A percentile compares a stretch with the other conserved stretches of the same genome.
Conservation (phyloP, 257 asterid genomes). For the Leptodermis oblonga region DNA sequence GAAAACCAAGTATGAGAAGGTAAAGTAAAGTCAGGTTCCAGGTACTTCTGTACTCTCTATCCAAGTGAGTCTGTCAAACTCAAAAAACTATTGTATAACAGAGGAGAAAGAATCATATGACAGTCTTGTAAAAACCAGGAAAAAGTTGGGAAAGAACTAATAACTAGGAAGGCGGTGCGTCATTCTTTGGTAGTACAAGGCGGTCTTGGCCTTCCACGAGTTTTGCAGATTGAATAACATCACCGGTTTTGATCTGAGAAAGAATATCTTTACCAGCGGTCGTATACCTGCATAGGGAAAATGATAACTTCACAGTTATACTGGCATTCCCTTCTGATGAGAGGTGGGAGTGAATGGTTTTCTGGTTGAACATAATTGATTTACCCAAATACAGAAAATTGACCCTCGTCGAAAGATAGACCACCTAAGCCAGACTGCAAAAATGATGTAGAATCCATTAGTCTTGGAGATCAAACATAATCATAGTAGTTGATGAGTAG, state of each 20-base stretch:
- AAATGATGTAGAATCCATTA: constrained; percentile 14
- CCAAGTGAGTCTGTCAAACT: not conserved
- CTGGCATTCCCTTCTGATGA: not conserved
- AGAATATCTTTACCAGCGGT: constrained; percentile 63
- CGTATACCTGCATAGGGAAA: constrained; percentile 49
- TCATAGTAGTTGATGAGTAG: not conserved
- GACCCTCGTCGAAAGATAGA: constrained; percentile 91
- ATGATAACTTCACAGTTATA: not conserved
- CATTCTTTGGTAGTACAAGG: constrained; percentile 53
- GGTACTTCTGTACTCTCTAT: not conserved
- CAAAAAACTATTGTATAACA: not conserved
- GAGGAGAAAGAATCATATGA: not conserved
- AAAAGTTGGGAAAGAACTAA: not conserved
- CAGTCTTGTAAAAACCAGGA: not conserved
- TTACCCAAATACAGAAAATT: constrained; percentile 91
- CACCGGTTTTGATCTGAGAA: constrained; percentile 77
- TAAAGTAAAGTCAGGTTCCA: not conserved
- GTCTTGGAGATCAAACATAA: not conserved
- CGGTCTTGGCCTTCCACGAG: constrained; percentile 86
- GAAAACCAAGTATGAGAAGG: not conserved
- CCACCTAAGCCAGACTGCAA: constrained; percentile 95
- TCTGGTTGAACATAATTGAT: constrained; percentile 3
- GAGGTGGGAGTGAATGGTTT: not conserved
- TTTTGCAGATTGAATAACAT: constrained; percentile 72
- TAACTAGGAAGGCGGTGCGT: not conserved